These are phyloP conservation scores for Trifolium pratense DNA, from an alignment of 306 rosid species.

Conservation along the genomic window DNA sequence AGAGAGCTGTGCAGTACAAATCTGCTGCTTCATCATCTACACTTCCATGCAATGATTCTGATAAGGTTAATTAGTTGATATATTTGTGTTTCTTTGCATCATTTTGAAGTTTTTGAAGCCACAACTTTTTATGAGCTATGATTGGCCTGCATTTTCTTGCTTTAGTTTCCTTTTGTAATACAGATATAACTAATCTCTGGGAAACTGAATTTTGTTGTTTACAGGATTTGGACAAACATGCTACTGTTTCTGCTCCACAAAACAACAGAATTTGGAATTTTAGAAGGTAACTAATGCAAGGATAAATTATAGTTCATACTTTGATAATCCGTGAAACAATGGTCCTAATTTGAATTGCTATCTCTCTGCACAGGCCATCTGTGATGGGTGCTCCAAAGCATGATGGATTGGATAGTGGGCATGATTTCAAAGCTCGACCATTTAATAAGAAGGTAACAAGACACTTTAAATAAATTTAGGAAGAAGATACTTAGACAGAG, in stretches of 20 bases:
- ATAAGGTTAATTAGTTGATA: constrained; percentile 50
- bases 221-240: constrained; percentile 64
- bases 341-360: constrained; percentile 39
- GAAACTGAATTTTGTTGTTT: constrained; percentile 42
- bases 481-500: constrained; percentile 13
- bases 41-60: constrained; percentile 51
- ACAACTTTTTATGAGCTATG: constrained; percentile 22
- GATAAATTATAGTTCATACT: constrained; percentile 33
- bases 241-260: constrained; percentile 45
- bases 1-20: constrained; percentile 84
- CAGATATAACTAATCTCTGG: constrained; percentile 18
- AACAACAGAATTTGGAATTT: constrained; percentile 53
- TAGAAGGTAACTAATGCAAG: constrained; percentile 60
- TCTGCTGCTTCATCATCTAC: constrained; percentile 65
- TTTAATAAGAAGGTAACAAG: constrained; percentile 78
- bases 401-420: constrained; percentile 52
- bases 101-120: constrained; percentile 25
- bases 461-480: constrained; percentile 16
- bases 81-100: constrained; percentile 35
- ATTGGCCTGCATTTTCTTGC: constrained; percentile 30
- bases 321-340: constrained; percentile 26
- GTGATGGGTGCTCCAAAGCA: constrained; percentile 52
- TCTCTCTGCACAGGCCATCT: constrained; percentile 62
- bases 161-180: constrained; percentile 33
- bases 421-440: constrained; percentile 76